Conservation (phyloP, 208 protist genomes). For the Leishmania turanica region DNA sequence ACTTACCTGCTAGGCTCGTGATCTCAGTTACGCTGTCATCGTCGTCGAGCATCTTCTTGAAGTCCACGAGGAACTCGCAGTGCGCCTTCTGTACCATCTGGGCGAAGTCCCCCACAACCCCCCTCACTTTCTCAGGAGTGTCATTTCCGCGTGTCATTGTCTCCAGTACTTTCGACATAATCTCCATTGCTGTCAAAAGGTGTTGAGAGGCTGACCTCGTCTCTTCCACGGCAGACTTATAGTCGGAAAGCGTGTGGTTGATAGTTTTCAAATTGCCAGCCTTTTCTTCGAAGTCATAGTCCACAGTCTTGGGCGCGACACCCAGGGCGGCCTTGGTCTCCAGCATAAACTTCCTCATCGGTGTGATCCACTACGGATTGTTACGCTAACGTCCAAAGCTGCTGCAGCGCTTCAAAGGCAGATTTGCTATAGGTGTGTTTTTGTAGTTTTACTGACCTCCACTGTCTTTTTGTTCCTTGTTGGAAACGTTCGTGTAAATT, state of each 20-base stretch:
- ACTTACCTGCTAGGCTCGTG: conserved; percentile 36
- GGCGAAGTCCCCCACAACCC: conserved; percentile 10
- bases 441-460: not conserved
- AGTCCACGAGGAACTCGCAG: conserved; percentile 30
- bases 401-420: not conserved
- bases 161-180: conserved; percentile 41
- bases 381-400: not conserved
- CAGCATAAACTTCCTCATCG: conserved; percentile 61
- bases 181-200: conserved; percentile 30
- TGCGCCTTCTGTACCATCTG: conserved; percentile 21
- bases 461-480: not conserved
- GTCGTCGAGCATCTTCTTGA: conserved; percentile 37
- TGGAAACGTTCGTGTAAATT: not conserved
- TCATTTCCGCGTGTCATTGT: conserved; percentile 25
- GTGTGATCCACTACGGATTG: not conserved
- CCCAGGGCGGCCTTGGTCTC: conserved; percentile 42
- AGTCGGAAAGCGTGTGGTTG: conserved; percentile 23
- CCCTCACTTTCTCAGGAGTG: conserved; percentile 21
- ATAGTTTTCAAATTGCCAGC: conserved; percentile 29
- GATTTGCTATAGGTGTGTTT: not conserved
- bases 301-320: conserved; percentile 45
- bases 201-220: conserved; percentile 36
- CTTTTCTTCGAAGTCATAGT: conserved; percentile 47
- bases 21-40: conserved; percentile 28
- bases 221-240: conserved; percentile 30